These are phyloP conservation scores for Boletales sp. DNA, from an alignment of 768 basidiomycete genomes.

Conservation along the genomic window DNA sequence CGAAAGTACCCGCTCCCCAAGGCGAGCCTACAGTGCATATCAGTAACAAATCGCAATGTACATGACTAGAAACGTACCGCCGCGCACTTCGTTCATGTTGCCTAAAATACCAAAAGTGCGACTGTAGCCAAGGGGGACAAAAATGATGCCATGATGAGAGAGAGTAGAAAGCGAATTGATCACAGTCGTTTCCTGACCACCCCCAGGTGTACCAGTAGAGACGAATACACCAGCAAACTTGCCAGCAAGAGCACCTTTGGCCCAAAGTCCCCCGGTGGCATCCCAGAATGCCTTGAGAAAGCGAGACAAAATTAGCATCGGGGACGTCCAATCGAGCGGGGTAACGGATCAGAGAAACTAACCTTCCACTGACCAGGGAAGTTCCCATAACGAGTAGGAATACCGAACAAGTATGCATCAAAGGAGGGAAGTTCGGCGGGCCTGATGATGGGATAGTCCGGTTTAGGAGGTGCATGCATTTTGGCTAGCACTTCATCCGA, in stretches of 20 bases:
- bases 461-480: constrained; percentile 72
- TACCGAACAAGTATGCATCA: constrained; percentile 74
- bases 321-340: neutral
- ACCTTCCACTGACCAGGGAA: constrained; percentile 82
- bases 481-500: constrained; percentile 57
- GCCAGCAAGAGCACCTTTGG: constrained; percentile 54
- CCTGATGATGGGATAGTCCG: constrained; percentile 64
- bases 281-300: constrained; percentile 66
- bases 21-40: constrained; percentile 52
- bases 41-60: neutral
- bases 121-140: constrained; percentile 71
- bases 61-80: constrained; percentile 40
- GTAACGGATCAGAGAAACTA: constrained; percentile 12
- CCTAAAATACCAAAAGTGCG: constrained; percentile 40
- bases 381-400: constrained; percentile 79
- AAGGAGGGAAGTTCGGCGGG: constrained; percentile 51
- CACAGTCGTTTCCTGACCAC: constrained; percentile 72
- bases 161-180: constrained; percentile 53
- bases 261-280: constrained; percentile 66
- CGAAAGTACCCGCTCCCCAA: constrained; percentile 72
- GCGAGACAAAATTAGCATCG: constrained; percentile 2
- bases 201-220: constrained; percentile 68
- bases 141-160: constrained; percentile 69
- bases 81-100: constrained; percentile 48
- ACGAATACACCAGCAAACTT: constrained; percentile 78